Percentiles rank a stretch among this genome's conserved stretches.
Evolutionary conservation across 2,329 filamentous ascomycete genomes (phyloP).

Genomic region (Hyphodiscus sp.): DNA sequence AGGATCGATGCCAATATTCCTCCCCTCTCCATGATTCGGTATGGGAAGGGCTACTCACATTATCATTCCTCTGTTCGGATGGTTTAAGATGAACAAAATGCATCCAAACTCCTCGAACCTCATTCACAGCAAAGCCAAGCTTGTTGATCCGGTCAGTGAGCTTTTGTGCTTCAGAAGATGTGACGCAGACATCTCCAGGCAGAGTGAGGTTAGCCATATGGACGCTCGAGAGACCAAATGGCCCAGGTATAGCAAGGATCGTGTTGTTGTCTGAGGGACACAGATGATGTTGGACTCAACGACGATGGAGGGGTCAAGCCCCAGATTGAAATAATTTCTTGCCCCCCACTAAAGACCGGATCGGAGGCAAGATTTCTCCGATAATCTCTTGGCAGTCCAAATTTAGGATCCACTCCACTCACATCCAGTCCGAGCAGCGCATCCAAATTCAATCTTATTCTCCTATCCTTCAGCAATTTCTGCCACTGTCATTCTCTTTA

Average conservation of each 20-base stretch:
- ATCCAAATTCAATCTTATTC: background rate
- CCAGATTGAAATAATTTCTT: background rate
- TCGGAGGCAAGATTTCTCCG: background rate
- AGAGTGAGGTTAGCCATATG: slow-evolving; percentile 25
- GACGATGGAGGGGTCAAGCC: background rate
- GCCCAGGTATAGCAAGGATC: background rate
- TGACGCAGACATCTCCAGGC: slow-evolving; percentile 27
- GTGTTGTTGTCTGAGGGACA: background rate
- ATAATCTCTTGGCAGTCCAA: background rate
- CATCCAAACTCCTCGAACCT: slow-evolving; percentile 24
- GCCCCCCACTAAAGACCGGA: background rate
- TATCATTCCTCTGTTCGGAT: slow-evolving; percentile 5
- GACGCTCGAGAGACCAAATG: background rate
- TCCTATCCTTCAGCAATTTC: background rate
- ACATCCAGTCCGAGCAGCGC: background rate
- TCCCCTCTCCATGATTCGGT: background rate
- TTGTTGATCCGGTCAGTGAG: slow-evolving; percentile 19
- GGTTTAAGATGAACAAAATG: slow-evolving; percentile 26
- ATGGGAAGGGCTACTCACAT: background rate
- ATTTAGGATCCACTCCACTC: background rate
- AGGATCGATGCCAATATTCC: background rate
- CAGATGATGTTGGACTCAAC: too few relatives aligned
- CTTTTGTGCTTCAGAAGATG: slow-evolving; percentile 24
- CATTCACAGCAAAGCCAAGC: slow-evolving; percentile 16
- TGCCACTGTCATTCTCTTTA: background rate